Base-by-base conservation (phyloP, 257 asterid genomes). In the Solanum lignicaule region DNA sequence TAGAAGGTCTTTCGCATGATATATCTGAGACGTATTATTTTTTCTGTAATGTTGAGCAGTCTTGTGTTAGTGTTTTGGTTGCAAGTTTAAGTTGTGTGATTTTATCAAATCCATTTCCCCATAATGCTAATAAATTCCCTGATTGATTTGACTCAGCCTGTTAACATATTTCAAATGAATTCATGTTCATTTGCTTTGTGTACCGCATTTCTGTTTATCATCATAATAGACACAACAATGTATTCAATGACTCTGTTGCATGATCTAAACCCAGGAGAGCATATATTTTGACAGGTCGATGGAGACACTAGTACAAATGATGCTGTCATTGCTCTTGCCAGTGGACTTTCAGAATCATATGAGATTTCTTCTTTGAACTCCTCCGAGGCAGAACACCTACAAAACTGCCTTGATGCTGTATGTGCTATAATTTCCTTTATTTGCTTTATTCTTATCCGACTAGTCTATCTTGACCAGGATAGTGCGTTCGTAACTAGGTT, bases 251-350 rank as follows among this genome's bases (percentile, higher is more conserved):
- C 65, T 15, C 25, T 14, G 65, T 43, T 6, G 78, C 60, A 73
- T 41, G 43, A 31, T 36, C 46, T 41, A 81, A 89, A 87, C 78
- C 69, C 33, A 82, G 78, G 73, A 31, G 91, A 25, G 90, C 87
- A 78, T 88, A 73, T 86, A 75, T 72, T 79, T 88, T 90, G 89
- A 83, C 98, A 95, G 98, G 98, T 95, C 9, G 98, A 97, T 89
- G 98, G 98, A 89, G 98, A 95, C 91, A 97, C 96, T 84, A 97
- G 99, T 89, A 95, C 99, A 32, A 97, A 97, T 91, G 99, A 97
- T 90, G 94, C 98, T 90, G 99, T 95, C 85, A 95, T 97, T 90
- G 99, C 98, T 88, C 93, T 95, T 93, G 99, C 99, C 86, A 97
- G 99, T 87, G 99, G 99, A 78, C 99, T 97, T 87, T 94, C 99